These are phyloP conservation scores for Lodderomyces elongisporus DNA, from an alignment of 1,139 yeast genomes.

Conservation along the genomic window DNA sequence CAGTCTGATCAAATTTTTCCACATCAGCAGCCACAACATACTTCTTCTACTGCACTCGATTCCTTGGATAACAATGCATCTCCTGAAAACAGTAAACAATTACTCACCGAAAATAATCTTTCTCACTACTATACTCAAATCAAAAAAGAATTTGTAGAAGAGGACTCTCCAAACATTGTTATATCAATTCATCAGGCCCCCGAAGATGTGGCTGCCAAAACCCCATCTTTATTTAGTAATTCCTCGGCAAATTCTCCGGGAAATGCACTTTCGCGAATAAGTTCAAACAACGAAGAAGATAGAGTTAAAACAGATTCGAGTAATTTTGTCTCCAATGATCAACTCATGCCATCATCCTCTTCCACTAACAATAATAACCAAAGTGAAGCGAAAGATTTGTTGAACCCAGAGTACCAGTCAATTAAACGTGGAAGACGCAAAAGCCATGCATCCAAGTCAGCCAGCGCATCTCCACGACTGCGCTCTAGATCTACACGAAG, in stretches of 20 bases:
- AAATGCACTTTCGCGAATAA: constrained; percentile 18
- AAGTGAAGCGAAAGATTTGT: constrained; percentile 13
- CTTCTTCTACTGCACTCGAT: constrained; percentile 1
- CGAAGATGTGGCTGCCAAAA: constrained; percentile 29
- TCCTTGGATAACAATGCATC: neutral
- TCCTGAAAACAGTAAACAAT: constrained; percentile 8
- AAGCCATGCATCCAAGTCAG: constrained; percentile 21
- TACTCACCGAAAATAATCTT: constrained; percentile 28
- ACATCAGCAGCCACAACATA: constrained; percentile 1
- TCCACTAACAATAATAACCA: constrained; percentile 9
- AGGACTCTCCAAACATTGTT: constrained; percentile 14
- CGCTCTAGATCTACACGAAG: constrained; percentile 13
- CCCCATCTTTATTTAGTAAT: constrained; percentile 44
- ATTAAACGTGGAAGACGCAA: constrained; percentile 31
- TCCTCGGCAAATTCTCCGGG: constrained; percentile 32
- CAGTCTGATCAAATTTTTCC: constrained; percentile 7
- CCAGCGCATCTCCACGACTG: constrained; percentile 15
- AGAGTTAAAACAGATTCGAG: neutral
- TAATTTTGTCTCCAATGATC: constrained; percentile 17
- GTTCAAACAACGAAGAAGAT: constrained; percentile 5
- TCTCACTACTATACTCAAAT: constrained; percentile 14
- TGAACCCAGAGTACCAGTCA: constrained; percentile 31
- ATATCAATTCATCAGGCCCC: constrained; percentile 29
- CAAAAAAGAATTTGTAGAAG: constrained; percentile 4
- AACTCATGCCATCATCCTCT: constrained; percentile 11